Evolutionary conservation across 2,329 filamentous ascomycete species (phyloP).

Genomic region (Grosmannia huntii): DNA sequence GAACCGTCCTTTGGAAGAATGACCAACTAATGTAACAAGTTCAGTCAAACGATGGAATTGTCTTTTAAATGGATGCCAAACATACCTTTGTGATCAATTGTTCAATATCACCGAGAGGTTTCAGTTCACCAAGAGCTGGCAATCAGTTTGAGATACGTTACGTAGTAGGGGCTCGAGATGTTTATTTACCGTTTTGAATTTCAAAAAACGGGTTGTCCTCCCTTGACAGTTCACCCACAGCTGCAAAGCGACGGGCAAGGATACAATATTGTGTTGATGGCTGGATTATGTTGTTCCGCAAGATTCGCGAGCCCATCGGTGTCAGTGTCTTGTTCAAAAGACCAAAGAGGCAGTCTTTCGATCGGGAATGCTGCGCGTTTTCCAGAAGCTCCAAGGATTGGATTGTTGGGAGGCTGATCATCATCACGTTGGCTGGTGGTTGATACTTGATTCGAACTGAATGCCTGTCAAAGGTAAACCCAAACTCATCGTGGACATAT

Average conservation of each 20-base stretch:
- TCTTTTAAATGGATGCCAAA: neutral
- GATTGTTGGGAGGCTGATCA: slow-evolving; percentile 85
- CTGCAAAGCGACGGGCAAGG: slow-evolving; percentile 63
- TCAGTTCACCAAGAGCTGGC: slow-evolving; percentile 22
- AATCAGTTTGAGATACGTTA: neutral
- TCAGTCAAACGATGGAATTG: neutral
- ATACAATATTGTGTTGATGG: slow-evolving; percentile 61
- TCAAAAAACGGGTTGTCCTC: slow-evolving; percentile 78
- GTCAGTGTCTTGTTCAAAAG: slow-evolving; percentile 76
- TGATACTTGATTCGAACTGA: slow-evolving; percentile 79
- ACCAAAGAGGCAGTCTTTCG: slow-evolving; percentile 72
- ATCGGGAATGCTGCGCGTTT: slow-evolving; percentile 66
- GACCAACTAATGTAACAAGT: slow-evolving; percentile 45
- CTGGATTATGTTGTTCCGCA: slow-evolving; percentile 79
- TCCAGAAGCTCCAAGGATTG: slow-evolving; percentile 81
- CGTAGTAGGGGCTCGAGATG: neutral
- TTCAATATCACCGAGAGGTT: slow-evolving; percentile 66
- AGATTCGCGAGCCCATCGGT: slow-evolving; percentile 74
- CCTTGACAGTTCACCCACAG: slow-evolving; percentile 66
- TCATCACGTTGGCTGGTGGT: slow-evolving; percentile 84
- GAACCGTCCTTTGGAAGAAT: slow-evolving; percentile 53
- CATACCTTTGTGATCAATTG: slow-evolving; percentile 60
- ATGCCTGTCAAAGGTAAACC: slow-evolving; percentile 58
- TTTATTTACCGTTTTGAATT: slow-evolving; percentile 48
- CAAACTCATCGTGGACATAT: slow-evolving; percentile 61